Conservation (phyloP, 345 rosid species). For the Barbarea vulgaris region DNA sequence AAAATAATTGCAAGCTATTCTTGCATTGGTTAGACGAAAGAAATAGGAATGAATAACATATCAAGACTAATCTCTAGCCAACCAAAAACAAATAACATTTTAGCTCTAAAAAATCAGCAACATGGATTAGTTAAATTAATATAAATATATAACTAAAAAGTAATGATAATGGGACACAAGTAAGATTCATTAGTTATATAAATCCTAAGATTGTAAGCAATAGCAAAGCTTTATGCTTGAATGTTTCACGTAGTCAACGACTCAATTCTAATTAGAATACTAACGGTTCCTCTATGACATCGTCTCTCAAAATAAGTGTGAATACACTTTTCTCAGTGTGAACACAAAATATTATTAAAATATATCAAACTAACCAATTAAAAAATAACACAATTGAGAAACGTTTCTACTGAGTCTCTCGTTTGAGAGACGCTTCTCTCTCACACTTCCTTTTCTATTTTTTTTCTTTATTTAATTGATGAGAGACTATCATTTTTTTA, state of each 20-base stretch:
- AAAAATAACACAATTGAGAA: no score
- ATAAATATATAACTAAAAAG: not conserved
- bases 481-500: no score
- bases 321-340: no score
- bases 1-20: slow-evolving; percentile 7
- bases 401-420: no score
- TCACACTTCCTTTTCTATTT: no score
- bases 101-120: not conserved
- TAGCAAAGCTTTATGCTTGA: not conserved
- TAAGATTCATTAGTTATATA: not conserved
- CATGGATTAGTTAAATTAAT: not conserved
- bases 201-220: not conserved
- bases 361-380: no score
- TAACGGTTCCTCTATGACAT: no score
- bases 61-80: not conserved
- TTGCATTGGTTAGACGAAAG: slow-evolving; percentile 14
- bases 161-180: slow-evolving; percentile 36
- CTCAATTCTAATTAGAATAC: slow-evolving; percentile 3
- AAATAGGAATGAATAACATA: slow-evolving; percentile 6
- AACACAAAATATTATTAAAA: no score
- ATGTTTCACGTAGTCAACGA: slow-evolving; percentile 22
- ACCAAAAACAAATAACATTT: not conserved
- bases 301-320: no score
- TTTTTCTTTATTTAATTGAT: no score
- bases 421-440: no score